Base-by-base conservation (phyloP, 2,329 filamentous ascomycete species). In the Fusarium avenaceum region DNA sequence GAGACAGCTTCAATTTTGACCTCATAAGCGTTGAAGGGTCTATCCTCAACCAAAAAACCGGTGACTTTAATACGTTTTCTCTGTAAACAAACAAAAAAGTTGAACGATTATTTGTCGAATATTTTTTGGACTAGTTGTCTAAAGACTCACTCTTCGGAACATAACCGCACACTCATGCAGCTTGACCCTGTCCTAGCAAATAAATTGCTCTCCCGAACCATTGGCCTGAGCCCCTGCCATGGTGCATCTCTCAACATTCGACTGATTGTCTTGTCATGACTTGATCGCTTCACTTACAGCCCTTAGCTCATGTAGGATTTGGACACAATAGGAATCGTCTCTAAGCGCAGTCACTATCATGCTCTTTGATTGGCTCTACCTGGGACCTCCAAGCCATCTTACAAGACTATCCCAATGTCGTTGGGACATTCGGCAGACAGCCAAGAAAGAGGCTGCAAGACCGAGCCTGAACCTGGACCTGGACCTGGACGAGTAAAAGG, bases 141-240 rank as follows among this genome's bases (percentile, higher is more conserved):
- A 17, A 35, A n/a, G 32, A 47, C 38, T 30, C 32, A 40, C 38
- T 40, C 24, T 48, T 58, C 42, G 46, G 53, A 24, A 48, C 39
- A 57, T 35, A 46, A 53, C 38, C 60, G 39, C 50, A 66, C 58
- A 32, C 53, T 67, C 53, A 35, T 54, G 55, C 53, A 67, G 10
- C 45, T 65, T 26, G 20, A 30, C 33, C 65, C 57, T 62, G 46
- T 38, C 50, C 45, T 46, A 40, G 46, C 46, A 26, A 26, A 14
- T 42, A 42, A 32, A 14, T 33, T 33, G 49, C 40, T 58, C 48
- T 63, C 40, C 56, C 50, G 72, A 73, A 74, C 70, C 55, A 64
- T 65, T 73, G 71, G 71, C 65, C 51, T 68, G 57, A 72, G 58
- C 72, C 71, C 63, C 65, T 72, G 62, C 30, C 48, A 63, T 60